Conservation (phyloP, 2,329 filamentous ascomycete species). For the Fusarium sp. region DNA sequence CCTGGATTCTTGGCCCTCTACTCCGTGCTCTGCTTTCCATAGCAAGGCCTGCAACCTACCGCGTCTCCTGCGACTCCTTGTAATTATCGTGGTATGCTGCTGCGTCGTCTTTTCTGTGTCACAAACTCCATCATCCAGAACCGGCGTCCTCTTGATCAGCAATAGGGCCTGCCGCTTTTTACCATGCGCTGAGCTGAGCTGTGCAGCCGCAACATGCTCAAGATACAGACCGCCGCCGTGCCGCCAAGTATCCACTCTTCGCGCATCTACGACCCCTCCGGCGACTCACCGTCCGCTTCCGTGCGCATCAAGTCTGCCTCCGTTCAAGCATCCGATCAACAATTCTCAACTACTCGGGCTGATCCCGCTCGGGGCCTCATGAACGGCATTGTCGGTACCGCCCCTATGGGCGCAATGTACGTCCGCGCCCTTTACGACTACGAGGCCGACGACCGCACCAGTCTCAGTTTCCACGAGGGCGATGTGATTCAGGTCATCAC, state of each 20-base stretch:
- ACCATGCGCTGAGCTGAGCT: conserved; percentile 55
- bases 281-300: conserved; percentile 48
- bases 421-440: conserved; percentile 98
- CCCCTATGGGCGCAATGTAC: conserved; percentile 80
- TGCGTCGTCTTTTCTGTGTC: conserved; percentile 27
- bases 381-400: conserved; percentile 72
- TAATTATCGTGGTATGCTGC: conserved; percentile 42
- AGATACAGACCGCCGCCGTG: conserved; percentile 52
- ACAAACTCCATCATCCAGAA: conserved; percentile 33
- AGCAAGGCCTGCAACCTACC: conserved; percentile 42
- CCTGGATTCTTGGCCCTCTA: conserved; percentile 39
- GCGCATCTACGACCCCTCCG: conserved; percentile 51
- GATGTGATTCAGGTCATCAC: conserved; percentile 99
- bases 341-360: conserved; percentile 44
- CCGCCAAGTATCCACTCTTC: conserved; percentile 52
- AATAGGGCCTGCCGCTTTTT: conserved; percentile 50
- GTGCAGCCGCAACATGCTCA: conserved; percentile 51
- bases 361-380: conserved; percentile 58
- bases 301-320: conserved; percentile 48
- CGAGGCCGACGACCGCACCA: conserved; percentile 96
- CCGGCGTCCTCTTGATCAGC: conserved; percentile 46
- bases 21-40: conserved; percentile 29
- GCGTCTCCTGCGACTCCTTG: conserved; percentile 36
- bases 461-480: conserved; percentile 94
- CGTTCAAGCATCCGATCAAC: conserved; percentile 46